A percentile compares a stretch with the other conserved stretches of the same genome.
phyloP scores from a whole-genome alignment of 2,329 filamentous ascomycete genomes.

The Verticillium albo-atrum region DNA sequence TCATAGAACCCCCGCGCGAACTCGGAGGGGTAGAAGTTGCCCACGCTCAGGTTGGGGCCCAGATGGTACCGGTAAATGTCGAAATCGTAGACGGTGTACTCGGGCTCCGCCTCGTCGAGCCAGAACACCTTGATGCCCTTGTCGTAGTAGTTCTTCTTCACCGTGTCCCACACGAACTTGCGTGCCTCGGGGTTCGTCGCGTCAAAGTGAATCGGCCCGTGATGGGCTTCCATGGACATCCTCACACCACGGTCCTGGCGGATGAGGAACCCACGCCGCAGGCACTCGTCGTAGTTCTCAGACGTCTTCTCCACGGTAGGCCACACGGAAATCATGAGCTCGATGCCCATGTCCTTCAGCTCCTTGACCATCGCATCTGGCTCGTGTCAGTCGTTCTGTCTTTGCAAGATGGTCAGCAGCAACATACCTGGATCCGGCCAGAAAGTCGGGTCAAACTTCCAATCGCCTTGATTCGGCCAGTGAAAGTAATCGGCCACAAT shows the following conservation, averaged over 20 bases:
- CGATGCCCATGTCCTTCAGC: conserved; percentile 51
- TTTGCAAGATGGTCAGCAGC: no score
- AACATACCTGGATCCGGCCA: conserved; percentile 52
- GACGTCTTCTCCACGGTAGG: conserved; percentile 41
- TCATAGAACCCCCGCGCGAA: conserved; percentile 58
- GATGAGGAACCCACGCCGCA: conserved; percentile 46
- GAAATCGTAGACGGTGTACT: conserved; percentile 62
- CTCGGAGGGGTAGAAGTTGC: conserved; percentile 55
- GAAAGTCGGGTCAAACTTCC: conserved; percentile 59
- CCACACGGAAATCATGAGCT: conserved; percentile 68
- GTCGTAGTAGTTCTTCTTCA: conserved; percentile 55
- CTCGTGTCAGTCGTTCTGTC: no score
- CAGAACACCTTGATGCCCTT: conserved; percentile 62
- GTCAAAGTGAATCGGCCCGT: conserved; percentile 57
- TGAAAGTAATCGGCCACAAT: conserved; percentile 69
- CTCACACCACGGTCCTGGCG: conserved; percentile 56
- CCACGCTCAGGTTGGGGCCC: conserved; percentile 33
- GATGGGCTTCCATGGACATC: conserved; percentile 53
- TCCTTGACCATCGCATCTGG: conserved; percentile 58
- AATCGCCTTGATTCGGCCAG: conserved; percentile 63
- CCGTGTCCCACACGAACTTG: conserved; percentile 54
- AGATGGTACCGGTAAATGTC: conserved; percentile 61
- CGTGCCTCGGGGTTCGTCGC: conserved; percentile 57
- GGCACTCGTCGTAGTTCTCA: conserved; percentile 21
- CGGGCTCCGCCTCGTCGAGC: conserved; percentile 66